These are phyloP conservation scores for Boletales sp. DNA, from an alignment of 768 basidiomycete genomes.

Conservation along the genomic window DNA sequence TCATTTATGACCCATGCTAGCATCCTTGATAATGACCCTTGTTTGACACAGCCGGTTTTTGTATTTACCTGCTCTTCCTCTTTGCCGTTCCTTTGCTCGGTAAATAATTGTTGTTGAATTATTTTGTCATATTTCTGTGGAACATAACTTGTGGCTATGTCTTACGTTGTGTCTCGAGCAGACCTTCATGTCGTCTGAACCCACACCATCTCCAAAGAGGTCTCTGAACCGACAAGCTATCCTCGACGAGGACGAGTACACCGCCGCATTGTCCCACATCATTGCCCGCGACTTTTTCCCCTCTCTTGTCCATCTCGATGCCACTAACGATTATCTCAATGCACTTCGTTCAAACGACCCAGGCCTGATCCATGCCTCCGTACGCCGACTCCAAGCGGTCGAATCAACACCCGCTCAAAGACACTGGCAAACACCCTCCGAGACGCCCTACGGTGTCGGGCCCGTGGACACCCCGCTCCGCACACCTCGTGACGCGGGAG, in stretches of 20 bases:
- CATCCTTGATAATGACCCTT: slow-evolving; percentile 16
- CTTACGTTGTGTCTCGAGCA: background rate
- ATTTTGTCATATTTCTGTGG: slow-evolving; percentile 8
- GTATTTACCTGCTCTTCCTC: slow-evolving; percentile 9
- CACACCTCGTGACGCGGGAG: slow-evolving; percentile 36
- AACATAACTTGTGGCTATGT: slow-evolving; percentile 13
- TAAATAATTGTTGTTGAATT: background rate
- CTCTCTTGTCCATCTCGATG: slow-evolving; percentile 83
- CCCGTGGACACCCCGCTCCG: slow-evolving; percentile 67
- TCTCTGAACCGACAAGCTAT: slow-evolving; percentile 72
- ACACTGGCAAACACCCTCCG: slow-evolving; percentile 45
- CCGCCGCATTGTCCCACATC: slow-evolving; percentile 82
- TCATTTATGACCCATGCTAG: slow-evolving; percentile 24
- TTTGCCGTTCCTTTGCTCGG: background rate
- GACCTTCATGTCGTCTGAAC: slow-evolving; percentile 29
- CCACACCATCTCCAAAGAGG: slow-evolving; percentile 34
- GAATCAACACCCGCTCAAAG: slow-evolving; percentile 47
- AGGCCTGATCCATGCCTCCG: slow-evolving; percentile 69
- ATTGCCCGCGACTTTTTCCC: slow-evolving; percentile 99
- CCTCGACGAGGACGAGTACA: slow-evolving; percentile 94
- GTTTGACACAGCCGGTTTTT: slow-evolving; percentile 4
- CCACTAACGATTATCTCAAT: slow-evolving; percentile 82
- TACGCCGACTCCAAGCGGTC: slow-evolving; percentile 67
- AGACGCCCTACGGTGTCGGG: slow-evolving; percentile 61
- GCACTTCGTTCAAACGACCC: slow-evolving; percentile 77